These are phyloP conservation scores for Phaeotremella skinneri DNA, from an alignment of 768 basidiomycete genomes.

Conservation along the genomic window DNA sequence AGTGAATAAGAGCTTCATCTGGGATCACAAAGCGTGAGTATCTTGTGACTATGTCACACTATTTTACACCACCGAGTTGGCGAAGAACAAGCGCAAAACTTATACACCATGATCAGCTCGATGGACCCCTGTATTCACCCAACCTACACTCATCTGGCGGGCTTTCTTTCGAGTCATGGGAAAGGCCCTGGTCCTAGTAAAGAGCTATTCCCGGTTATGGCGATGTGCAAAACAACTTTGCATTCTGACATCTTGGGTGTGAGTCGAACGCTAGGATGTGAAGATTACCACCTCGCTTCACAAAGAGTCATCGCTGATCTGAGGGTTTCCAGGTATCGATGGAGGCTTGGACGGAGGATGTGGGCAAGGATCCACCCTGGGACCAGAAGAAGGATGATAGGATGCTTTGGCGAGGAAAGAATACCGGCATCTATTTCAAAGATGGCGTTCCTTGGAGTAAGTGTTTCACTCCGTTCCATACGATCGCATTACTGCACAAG, in stretches of 20 bases:
- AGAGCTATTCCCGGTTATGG: conserved; percentile 44
- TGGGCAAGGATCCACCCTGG: conserved; percentile 44
- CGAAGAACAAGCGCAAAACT: too few species aligned
- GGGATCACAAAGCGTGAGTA: conserved; percentile 48
- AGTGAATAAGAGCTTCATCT: conserved; percentile 42
- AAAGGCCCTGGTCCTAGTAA: conserved; percentile 47
- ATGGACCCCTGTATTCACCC: conserved; percentile 51
- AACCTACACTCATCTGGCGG: conserved; percentile 37
- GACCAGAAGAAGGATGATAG: conserved; percentile 42
- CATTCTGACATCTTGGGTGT: conserved; percentile 45
- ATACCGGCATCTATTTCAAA: conserved; percentile 46
- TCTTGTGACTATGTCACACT: background rate
- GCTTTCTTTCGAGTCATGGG: conserved; percentile 40
- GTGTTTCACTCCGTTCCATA: conserved; percentile 1
- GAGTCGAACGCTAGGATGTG: too few species aligned
- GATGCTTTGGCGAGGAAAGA: conserved; percentile 47
- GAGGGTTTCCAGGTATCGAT: conserved; percentile 39
- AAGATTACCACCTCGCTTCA: too few species aligned
- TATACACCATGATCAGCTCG: conserved; percentile 17
- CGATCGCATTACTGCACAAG: background rate
- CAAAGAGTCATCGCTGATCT: too few species aligned
- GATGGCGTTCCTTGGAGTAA: conserved; percentile 43
- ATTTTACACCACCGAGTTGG: background rate
- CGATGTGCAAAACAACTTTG: conserved; percentile 47
- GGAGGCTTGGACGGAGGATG: conserved; percentile 46